These are phyloP conservation scores for Tylopilus sp. DNA, from an alignment of 768 basidiomycete species.

Conservation along the genomic window DNA sequence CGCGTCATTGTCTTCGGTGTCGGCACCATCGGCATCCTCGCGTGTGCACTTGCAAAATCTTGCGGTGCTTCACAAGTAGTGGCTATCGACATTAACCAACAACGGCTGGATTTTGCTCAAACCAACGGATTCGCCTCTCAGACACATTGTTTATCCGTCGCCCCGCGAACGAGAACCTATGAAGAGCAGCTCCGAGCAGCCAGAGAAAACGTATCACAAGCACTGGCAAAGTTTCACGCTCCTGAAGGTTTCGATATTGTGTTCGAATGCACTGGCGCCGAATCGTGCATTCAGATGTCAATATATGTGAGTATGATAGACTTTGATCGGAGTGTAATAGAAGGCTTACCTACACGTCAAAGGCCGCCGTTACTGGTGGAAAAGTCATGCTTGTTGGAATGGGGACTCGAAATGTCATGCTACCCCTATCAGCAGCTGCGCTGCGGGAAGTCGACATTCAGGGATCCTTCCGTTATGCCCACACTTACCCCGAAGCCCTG, in stretches of 20 bases:
- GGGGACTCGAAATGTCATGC: constrained; percentile 78
- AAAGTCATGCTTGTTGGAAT: constrained; percentile 95
- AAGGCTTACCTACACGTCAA: constrained; percentile 13
- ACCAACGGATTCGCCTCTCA: constrained; percentile 72
- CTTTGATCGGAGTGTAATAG: constrained; percentile 8
- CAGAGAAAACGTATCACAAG: constrained; percentile 51
- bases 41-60: constrained; percentile 73
- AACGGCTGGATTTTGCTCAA: constrained; percentile 76
- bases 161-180: constrained; percentile 46
- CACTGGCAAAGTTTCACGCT: constrained; percentile 53
- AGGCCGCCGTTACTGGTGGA: constrained; percentile 78
- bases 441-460: constrained; percentile 89
- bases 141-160: constrained; percentile 59
- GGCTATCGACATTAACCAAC: constrained; percentile 82
- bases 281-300: constrained; percentile 87
- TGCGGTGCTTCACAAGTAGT: constrained; percentile 69
- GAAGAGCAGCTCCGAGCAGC: constrained; percentile 59
- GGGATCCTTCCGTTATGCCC: constrained; percentile 88
- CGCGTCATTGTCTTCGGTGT: constrained; percentile 87
- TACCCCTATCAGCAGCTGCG: constrained; percentile 83
- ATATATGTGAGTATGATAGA: constrained; percentile 63
- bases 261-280: constrained; percentile 94
- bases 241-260: constrained; percentile 87
- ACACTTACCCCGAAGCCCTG: constrained; percentile 88
- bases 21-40: constrained; percentile 90